Evolutionary conservation across 2,329 filamentous ascomycete genomes (phyloP).

Genomic region (Zasmidium angulare): DNA sequence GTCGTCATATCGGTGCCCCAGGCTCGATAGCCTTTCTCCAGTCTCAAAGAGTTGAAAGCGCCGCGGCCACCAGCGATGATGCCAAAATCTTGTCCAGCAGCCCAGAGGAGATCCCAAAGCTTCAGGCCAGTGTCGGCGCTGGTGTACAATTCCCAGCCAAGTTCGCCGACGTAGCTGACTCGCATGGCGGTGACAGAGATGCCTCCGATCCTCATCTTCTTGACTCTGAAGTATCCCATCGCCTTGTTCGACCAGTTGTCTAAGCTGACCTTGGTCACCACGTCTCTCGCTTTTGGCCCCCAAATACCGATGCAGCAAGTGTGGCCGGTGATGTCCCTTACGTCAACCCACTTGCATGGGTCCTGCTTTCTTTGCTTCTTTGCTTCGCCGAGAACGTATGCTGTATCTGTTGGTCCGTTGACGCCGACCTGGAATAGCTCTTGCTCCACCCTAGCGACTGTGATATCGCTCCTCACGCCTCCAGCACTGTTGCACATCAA

Average conservation of each 20-base stretch:
- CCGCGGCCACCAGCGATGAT: conserved; percentile 59
- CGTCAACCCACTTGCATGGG: conserved; percentile 48
- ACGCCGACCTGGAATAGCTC: conserved; percentile 57
- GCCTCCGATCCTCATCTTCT: conserved; percentile 51
- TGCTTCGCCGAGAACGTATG: conserved; percentile 56
- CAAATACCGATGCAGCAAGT: conserved; percentile 64
- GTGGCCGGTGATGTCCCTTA: conserved; percentile 60
- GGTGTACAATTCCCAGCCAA: conserved; percentile 63
- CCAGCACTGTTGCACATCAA: conserved; percentile 56
- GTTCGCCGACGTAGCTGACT: conserved; percentile 61
- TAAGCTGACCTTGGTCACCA: conserved; percentile 47
- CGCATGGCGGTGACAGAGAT: conserved; percentile 58
- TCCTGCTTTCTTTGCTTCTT: conserved; percentile 44
- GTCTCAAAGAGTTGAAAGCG: conserved; percentile 58
- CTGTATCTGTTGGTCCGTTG: conserved; percentile 56
- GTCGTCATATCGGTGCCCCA: conserved; percentile 61
- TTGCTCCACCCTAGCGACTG: conserved; percentile 53
- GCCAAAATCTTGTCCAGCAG: conserved; percentile 56
- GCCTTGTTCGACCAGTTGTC: conserved; percentile 49
- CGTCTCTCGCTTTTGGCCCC: conserved; percentile 57
- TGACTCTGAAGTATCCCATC: conserved; percentile 53
- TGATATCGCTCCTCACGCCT: conserved; percentile 58
- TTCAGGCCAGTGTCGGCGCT: conserved; percentile 58
- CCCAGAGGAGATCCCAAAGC: conserved; percentile 60
- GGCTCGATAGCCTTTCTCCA: conserved; percentile 61